phyloP scores from a whole-genome alignment of 148 eudicot species.

The Silene uniflora region DNA sequence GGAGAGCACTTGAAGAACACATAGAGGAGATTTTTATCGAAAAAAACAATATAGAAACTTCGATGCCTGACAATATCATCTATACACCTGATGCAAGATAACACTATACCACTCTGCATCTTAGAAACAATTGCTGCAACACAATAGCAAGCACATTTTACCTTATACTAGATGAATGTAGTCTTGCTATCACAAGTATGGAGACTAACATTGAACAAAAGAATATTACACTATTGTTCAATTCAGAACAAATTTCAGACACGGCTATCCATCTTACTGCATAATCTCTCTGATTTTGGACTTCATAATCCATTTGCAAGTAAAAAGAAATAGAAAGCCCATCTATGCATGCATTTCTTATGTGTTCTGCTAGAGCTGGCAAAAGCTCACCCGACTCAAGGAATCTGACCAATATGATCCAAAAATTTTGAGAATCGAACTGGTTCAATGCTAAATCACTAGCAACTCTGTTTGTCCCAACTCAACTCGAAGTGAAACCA shows the following conservation, averaged over 20 bases:
- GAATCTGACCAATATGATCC: too few species aligned
- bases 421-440: too few species aligned
- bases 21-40: too few species aligned
- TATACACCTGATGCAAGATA: conserved; percentile 4
- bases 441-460: too few species aligned
- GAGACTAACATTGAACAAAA: background rate
- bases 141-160: too few species aligned
- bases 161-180: background rate
- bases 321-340: background rate
- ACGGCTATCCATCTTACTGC: background rate
- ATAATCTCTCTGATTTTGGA: background rate
- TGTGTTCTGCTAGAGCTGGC: background rate
- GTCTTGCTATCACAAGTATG: background rate
- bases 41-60: background rate
- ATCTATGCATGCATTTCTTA: background rate
- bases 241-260: background rate
- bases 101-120: background rate
- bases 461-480: too few species aligned
- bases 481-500: too few species aligned
- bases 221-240: background rate
- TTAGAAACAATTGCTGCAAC: background rate
- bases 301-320: background rate
- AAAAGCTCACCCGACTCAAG: too few species aligned
- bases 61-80: background rate
- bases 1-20: too few species aligned